Evolutionary conservation across 345 rosid species (phyloP).

Genomic region (Linum trigynum): DNA sequence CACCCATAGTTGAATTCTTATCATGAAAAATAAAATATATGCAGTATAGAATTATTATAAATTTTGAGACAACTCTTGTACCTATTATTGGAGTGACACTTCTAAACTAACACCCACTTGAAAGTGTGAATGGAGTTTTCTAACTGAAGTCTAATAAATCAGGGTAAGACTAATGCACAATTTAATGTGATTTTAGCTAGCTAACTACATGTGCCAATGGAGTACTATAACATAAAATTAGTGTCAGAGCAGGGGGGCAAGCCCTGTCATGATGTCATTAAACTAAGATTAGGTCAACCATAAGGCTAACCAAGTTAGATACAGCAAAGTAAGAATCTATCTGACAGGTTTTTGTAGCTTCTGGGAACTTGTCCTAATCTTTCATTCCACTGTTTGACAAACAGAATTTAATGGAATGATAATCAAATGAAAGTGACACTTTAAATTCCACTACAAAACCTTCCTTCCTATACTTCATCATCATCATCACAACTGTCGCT

Average conservation of each 20-base stretch:
- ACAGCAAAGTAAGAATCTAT: not conserved
- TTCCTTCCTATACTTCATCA: not conserved
- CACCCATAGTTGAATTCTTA: no score
- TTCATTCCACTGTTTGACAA: not conserved
- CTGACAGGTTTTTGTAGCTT: constrained; percentile 13
- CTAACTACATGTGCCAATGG: not conserved
- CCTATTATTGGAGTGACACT: not conserved
- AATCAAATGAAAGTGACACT: constrained; percentile 10
- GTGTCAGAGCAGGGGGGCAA: not conserved
- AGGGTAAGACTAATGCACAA: no score
- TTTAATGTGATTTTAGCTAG: no score
- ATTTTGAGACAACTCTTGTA: no score
- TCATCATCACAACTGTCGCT: not conserved
- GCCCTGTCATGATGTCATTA: not conserved
- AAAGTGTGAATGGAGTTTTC: not conserved
- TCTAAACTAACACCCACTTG: not conserved
- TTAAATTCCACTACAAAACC: constrained; percentile 12
- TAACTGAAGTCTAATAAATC: no score
- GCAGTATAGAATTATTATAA: no score
- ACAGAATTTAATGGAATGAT: not conserved
- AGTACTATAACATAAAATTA: not conserved
- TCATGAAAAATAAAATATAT: no score
- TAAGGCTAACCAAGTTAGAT: constrained; percentile 1
- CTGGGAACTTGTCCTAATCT: constrained; percentile 12
- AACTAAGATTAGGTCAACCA: constrained; percentile 14